Conservation (phyloP, 495 filamentous ascomycete species). For the Astrocystis sublimbata region DNA sequence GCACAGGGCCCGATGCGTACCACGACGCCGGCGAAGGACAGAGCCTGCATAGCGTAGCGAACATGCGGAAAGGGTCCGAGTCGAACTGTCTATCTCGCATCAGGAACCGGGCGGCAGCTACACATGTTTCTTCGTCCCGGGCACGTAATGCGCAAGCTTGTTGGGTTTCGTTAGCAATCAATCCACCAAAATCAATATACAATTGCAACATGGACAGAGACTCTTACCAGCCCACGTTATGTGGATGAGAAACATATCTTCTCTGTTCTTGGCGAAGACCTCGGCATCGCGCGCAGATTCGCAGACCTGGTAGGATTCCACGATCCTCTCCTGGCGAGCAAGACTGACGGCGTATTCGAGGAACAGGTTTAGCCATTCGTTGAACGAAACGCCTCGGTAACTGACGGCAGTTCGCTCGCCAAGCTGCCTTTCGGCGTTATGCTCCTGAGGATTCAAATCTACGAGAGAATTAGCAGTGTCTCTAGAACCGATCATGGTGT, state of each 20-base stretch:
- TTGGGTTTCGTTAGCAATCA: slow-evolving; percentile 21
- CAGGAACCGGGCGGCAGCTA: slow-evolving; percentile 72
- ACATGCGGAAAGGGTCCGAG: slow-evolving; percentile 81
- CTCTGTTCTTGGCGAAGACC: slow-evolving; percentile 70
- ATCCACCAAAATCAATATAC: neutral
- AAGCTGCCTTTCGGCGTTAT: slow-evolving; percentile 23
- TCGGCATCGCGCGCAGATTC: slow-evolving; percentile 71
- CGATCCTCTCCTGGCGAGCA: slow-evolving; percentile 55
- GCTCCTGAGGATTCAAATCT: slow-evolving; percentile 26
- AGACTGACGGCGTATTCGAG: slow-evolving; percentile 77
- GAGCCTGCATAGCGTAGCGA: slow-evolving; percentile 67
- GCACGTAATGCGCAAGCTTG: slow-evolving; percentile 76
- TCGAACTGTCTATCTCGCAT: slow-evolving; percentile 83
- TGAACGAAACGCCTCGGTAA: slow-evolving; percentile 78
- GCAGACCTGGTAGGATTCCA: slow-evolving; percentile 75
- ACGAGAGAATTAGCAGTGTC: slow-evolving; percentile 20
- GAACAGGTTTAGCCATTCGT: slow-evolving; percentile 88
- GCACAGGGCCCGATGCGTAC: slow-evolving; percentile 62
- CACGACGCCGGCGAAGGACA: slow-evolving; percentile 59
- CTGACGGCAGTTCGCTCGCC: slow-evolving; percentile 27
- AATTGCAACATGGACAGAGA: neutral
- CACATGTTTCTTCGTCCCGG: slow-evolving; percentile 76
- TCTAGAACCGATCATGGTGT: neutral
- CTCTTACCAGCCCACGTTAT: slow-evolving; percentile 73
- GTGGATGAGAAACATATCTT: slow-evolving; percentile 70